Conservation (phyloP, 2,329 filamentous ascomycete species). For the Colletotrichum chrysophilum region DNA sequence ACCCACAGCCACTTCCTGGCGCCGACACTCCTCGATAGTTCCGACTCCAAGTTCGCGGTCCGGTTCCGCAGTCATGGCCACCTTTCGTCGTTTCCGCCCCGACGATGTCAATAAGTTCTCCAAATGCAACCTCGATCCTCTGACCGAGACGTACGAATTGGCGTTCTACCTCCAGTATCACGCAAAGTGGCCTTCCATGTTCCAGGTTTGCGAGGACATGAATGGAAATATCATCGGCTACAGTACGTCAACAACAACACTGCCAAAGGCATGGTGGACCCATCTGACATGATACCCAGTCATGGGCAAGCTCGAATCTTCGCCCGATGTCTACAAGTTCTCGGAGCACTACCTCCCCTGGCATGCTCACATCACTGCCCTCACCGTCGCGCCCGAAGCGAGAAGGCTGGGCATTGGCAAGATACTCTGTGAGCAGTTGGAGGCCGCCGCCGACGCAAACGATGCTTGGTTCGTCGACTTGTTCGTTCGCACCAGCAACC, state of each 20-base stretch:
- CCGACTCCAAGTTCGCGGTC: not conserved
- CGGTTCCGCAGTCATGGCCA: constrained; percentile 64
- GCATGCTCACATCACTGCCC: constrained; percentile 96
- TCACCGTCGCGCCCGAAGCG: constrained; percentile 88
- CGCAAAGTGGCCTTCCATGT: constrained; percentile 93
- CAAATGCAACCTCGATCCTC: constrained; percentile 91
- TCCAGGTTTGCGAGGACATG: constrained; percentile 87
- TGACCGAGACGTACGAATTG: constrained; percentile 98
- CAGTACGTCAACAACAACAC: constrained; percentile 61
- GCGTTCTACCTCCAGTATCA: constrained; percentile 96
- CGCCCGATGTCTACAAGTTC: constrained; percentile 73
- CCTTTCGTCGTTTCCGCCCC: constrained; percentile 84
- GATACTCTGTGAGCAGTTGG: constrained; percentile 80
- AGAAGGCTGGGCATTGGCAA: constrained; percentile 87
- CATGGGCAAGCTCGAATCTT: constrained; percentile 95
- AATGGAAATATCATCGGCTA: constrained; percentile 93
- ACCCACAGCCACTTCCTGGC: not conserved
- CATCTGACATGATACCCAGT: constrained; percentile 60
- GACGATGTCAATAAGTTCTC: constrained; percentile 89
- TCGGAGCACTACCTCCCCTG: constrained; percentile 96
- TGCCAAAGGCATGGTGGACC: constrained; percentile 3
- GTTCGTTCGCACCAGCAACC: constrained; percentile 89
- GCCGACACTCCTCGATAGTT: not conserved
- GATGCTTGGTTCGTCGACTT: constrained; percentile 95
- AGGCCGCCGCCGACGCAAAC: constrained; percentile 80